phyloP scores from a whole-genome alignment of 1,284 basidiomycete genomes.

The Microbotryum violaceum region DNA sequence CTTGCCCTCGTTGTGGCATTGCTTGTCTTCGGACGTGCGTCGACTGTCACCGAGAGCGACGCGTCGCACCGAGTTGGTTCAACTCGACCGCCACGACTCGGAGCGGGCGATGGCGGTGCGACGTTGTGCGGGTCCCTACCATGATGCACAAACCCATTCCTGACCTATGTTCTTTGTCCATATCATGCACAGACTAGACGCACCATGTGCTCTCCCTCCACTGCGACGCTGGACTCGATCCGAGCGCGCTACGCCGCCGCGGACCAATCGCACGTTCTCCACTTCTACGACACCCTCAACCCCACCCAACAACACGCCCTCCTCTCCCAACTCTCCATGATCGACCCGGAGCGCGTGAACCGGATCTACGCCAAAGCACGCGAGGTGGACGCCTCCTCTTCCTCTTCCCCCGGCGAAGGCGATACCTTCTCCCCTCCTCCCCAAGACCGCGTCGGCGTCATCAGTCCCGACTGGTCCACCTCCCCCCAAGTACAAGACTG shows the following conservation, averaged over 20 bases:
- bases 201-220: slow-evolving; percentile 11
- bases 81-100: too few relatives aligned
- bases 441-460: slow-evolving; percentile 57
- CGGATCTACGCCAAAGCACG: slow-evolving; percentile 59
- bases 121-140: too few relatives aligned
- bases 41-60: too few relatives aligned
- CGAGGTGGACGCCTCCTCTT: slow-evolving; percentile 43
- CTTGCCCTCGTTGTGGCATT: too few relatives aligned
- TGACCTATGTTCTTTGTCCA: neutral
- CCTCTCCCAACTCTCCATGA: slow-evolving; percentile 62
- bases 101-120: too few relatives aligned
- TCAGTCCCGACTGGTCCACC: slow-evolving; percentile 42
- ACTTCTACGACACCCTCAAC: slow-evolving; percentile 27
- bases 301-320: slow-evolving; percentile 54
- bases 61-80: too few relatives aligned
- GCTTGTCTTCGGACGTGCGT: too few relatives aligned
- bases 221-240: slow-evolving; percentile 5
- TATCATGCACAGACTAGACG: neutral
- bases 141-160: neutral
- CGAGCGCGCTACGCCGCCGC: slow-evolving; percentile 7
- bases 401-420: neutral
- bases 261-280: slow-evolving; percentile 28
- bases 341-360: slow-evolving; percentile 89
- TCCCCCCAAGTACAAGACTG: slow-evolving; percentile 60
- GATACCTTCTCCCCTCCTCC: slow-evolving; percentile 67